Base-by-base conservation (phyloP, 106 monocot genomes). In the Narthecium ossifragum region DNA sequence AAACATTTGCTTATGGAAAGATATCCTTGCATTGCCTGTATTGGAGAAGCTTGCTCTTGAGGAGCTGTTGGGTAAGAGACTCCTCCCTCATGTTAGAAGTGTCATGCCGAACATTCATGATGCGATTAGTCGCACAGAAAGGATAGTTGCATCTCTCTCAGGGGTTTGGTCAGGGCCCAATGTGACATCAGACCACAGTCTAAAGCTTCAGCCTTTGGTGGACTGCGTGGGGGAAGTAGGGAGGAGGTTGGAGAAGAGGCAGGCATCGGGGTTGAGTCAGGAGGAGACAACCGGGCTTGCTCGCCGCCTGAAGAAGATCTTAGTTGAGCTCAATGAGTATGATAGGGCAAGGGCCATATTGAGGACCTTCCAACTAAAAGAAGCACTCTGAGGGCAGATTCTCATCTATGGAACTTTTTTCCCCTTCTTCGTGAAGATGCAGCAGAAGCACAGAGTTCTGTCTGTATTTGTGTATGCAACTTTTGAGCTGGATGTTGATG, bases 1-100 rank as follows among this genome's bases (percentile, higher is more conserved):
- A 45, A 96, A 90, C 77, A 66, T 90, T 45, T 98, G 96, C 59
- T 53, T 98, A 41, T 98, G 90, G 96, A 87, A 87, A 67, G 74
- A 87, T 27, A 47, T 87, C 8, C 76, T 98, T 28, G 69, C 90
- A 25, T 28, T 71, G 3, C 73, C 72, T 26, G 69, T 86, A 48
- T 40, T 90, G 22, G 84, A 98, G 64, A 80, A 98, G 55, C 72
- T 90, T 65, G 96, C 90, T 39, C 57, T 98, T 51, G 84, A 76
- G 23, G 80, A 86, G 61, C 81, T 98, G 26, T 48, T 98, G 53
- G 57, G 49, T 59, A 84, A 73, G 25, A 98, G 87, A 57, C 53
- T 98, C 33, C 68, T 98, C 17, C 94, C 83, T 52, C 78, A 98
- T 66, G 58, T 98, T 6, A 72, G 76, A 66, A 86, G 70, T 39